phyloP scores from a whole-genome alignment of 2,329 filamentous ascomycete species.

The Leptographium wingfieldii region DNA sequence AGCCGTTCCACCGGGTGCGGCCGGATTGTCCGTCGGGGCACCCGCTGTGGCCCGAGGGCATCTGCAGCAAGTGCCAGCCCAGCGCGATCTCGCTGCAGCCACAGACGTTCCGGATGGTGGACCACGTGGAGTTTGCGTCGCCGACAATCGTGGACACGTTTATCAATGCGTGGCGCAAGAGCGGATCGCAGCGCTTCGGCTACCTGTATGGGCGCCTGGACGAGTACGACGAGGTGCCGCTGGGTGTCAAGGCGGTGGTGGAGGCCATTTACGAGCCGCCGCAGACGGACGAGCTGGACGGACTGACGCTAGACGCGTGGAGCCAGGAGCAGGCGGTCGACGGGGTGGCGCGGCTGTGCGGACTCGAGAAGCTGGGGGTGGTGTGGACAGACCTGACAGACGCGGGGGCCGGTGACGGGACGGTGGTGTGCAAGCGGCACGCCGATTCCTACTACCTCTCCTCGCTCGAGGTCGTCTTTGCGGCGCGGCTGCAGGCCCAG shows the following conservation, averaged over 20 bases:
- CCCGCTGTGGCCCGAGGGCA: conserved; percentile 85
- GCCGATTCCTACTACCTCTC: conserved; percentile 90
- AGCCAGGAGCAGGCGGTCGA: conserved; percentile 73
- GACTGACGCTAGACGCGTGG: conserved; percentile 75
- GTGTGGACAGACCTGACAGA: conserved; percentile 91
- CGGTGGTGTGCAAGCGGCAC: conserved; percentile 88
- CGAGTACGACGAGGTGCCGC: conserved; percentile 82
- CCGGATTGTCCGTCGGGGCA: conserved; percentile 87
- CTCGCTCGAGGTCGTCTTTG: conserved; percentile 83
- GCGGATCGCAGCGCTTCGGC: conserved; percentile 71
- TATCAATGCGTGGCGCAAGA: conserved; percentile 82
- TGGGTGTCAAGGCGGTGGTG: conserved; percentile 89
- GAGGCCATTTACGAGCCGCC: conserved; percentile 96
- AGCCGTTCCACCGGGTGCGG: conserved; percentile 85
- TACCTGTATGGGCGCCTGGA: conserved; percentile 85
- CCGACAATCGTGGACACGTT: conserved; percentile 77
- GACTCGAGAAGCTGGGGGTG: conserved; percentile 77
- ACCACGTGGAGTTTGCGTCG: conserved; percentile 92
- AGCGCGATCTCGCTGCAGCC: conserved; percentile 92
- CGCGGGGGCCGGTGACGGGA: conserved; percentile 67
- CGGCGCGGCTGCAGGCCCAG: conserved; percentile 74
- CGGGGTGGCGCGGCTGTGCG: conserved; percentile 67
- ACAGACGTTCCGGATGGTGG: conserved; percentile 90
- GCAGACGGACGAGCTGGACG: conserved; percentile 78
- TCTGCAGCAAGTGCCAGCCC: conserved; percentile 96